Evolutionary conservation across 2,329 filamentous ascomycete genomes (phyloP).

Genomic region (Arachnomyces sp.): DNA sequence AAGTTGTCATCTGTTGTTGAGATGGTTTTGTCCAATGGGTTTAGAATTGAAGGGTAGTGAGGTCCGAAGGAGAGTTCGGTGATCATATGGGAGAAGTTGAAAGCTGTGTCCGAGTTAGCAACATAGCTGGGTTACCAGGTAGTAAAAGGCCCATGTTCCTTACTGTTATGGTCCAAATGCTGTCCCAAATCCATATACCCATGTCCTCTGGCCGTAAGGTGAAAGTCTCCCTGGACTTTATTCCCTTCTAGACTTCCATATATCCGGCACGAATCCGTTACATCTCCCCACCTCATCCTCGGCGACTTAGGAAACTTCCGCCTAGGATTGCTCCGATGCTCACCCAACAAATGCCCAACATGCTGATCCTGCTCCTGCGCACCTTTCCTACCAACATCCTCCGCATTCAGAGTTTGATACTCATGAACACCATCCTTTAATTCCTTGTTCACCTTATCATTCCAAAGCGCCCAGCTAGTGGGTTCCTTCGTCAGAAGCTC

Average conservation of each 20-base stretch:
- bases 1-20: slow-evolving; percentile 69
- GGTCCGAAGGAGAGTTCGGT: slow-evolving; percentile 93
- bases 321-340: slow-evolving; percentile 59
- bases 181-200: slow-evolving; percentile 77
- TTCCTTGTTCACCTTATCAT: slow-evolving; percentile 55
- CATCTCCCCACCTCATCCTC: slow-evolving; percentile 47
- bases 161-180: slow-evolving; percentile 76
- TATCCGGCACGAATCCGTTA: slow-evolving; percentile 72
- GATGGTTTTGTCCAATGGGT: slow-evolving; percentile 88
- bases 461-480: slow-evolving; percentile 79
- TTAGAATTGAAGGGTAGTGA: slow-evolving; percentile 89
- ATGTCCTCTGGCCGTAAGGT: slow-evolving; percentile 90
- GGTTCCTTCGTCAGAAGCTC: slow-evolving; percentile 64
- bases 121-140: not conserved
- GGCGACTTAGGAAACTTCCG: slow-evolving; percentile 67
- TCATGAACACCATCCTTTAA: slow-evolving; percentile 55
- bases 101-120: slow-evolving; percentile 46
- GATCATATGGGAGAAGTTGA: slow-evolving; percentile 97
- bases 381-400: slow-evolving; percentile 48
- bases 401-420: slow-evolving; percentile 49
- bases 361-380: slow-evolving; percentile 65
- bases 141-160: slow-evolving; percentile 25
- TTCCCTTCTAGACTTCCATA: slow-evolving; percentile 88
- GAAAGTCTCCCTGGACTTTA: slow-evolving; percentile 96
- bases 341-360: slow-evolving; percentile 80